A percentile compares a stretch with the other conserved stretches of the same genome.
Conservation (phyloP, 1,284 basidiomycete genomes). For the Heterobasidion occidentale region DNA sequence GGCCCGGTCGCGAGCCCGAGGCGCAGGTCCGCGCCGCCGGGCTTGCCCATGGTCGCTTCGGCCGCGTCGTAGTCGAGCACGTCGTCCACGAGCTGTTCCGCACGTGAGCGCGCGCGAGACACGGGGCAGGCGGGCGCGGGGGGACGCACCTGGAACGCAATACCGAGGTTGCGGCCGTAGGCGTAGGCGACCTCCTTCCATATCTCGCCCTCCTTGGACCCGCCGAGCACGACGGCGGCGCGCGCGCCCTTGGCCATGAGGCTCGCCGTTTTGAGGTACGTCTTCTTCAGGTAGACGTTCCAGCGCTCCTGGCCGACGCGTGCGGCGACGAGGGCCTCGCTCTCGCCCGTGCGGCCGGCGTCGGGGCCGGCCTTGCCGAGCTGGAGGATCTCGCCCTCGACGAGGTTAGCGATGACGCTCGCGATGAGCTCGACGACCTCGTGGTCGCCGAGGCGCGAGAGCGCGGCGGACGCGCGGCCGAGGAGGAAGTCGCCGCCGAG, state of each 20-base stretch:
- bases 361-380: slow-evolving; percentile 45
- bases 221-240: slow-evolving; percentile 85
- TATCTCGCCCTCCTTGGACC: slow-evolving; percentile 71
- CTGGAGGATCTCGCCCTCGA: slow-evolving; percentile 95
- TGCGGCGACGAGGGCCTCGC: slow-evolving; percentile 19
- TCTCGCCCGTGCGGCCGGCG: slow-evolving; percentile 16
- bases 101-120: not conserved
- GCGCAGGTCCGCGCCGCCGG: slow-evolving; percentile 79
- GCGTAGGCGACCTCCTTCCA: slow-evolving; percentile 94
- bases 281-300: slow-evolving; percentile 87
- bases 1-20: slow-evolving; percentile 90
- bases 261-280: slow-evolving; percentile 94
- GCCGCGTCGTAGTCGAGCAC: slow-evolving; percentile 79
- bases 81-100: slow-evolving; percentile 82
- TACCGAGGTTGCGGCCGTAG: slow-evolving; percentile 85
- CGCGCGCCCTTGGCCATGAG: slow-evolving; percentile 93
- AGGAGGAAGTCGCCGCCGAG: slow-evolving; percentile 95
- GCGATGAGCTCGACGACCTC: slow-evolving; percentile 94
- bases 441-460: slow-evolving; percentile 77
- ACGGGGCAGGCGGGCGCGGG: not conserved
- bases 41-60: slow-evolving; percentile 72
- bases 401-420: slow-evolving; percentile 89
- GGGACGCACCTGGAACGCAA: slow-evolving; percentile 82
- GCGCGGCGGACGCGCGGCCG: slow-evolving; percentile 83
- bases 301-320: slow-evolving; percentile 49